Conservation (phyloP, 2,329 filamentous ascomycete species). For the Lachnellula subtilissima region DNA sequence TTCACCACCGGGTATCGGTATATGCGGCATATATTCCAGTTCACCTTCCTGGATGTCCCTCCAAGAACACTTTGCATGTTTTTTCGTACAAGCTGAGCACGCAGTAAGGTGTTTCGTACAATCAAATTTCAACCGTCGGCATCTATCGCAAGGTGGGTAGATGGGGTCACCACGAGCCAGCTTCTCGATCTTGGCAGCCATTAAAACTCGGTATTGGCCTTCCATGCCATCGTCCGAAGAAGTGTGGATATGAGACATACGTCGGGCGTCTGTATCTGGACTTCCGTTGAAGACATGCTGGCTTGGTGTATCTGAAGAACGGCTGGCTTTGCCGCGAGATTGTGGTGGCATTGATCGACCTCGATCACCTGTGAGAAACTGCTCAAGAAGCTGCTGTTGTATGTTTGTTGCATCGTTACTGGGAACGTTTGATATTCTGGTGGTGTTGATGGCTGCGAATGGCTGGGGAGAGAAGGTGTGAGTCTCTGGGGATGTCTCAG, state of each 20-base stretch:
- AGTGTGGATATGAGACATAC: slow-evolving; percentile 18
- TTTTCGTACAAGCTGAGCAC: slow-evolving; percentile 82
- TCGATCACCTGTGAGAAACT: slow-evolving; percentile 38
- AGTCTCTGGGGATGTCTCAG: slow-evolving; percentile 1
- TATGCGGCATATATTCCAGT: slow-evolving; percentile 13
- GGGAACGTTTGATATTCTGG: slow-evolving; percentile 30
- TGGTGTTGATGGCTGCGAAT: slow-evolving; percentile 38
- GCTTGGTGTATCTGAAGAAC: slow-evolving; percentile 8
- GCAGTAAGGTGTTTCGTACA: slow-evolving; percentile 84
- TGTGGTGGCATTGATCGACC: slow-evolving; percentile 14
- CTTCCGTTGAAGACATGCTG: slow-evolving; percentile 14
- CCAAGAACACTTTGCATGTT: slow-evolving; percentile 86
- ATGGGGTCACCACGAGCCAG: slow-evolving; percentile 70
- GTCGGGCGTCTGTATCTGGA: slow-evolving; percentile 23
- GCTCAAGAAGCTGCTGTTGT: slow-evolving; percentile 51
- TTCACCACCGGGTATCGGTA: background rate
- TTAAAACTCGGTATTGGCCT: slow-evolving; percentile 51
- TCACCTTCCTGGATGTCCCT: slow-evolving; percentile 75
- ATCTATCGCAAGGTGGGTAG: slow-evolving; percentile 78
- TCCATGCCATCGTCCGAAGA: slow-evolving; percentile 25
- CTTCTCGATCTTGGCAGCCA: slow-evolving; percentile 71
- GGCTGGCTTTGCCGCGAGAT: slow-evolving; percentile 17
- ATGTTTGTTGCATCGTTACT: slow-evolving; percentile 31
- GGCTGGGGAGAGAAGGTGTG: slow-evolving; percentile 22
- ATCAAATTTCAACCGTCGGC: slow-evolving; percentile 71